Evolutionary conservation across 176 grass and related monocot species (phyloP).

Genomic region (Carex pumila): DNA sequence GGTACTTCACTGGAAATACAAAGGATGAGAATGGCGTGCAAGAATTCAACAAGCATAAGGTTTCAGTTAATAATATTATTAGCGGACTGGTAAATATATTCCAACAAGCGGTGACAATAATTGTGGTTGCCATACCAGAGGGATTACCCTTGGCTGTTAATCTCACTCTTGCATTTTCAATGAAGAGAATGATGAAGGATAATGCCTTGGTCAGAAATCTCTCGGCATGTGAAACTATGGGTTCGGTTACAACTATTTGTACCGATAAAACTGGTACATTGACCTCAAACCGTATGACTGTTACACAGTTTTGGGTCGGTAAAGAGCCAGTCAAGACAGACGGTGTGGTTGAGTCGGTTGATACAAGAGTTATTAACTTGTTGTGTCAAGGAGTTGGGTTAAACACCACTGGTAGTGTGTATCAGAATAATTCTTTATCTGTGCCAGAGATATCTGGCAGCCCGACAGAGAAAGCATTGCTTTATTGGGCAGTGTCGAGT

Average conservation of each 20-base stretch:
- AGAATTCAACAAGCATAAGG: conserved; percentile 32
- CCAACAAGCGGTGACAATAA: conserved; percentile 80
- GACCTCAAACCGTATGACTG: conserved; percentile 78
- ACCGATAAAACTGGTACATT: conserved; percentile 91
- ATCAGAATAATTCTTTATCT: conserved; percentile 26
- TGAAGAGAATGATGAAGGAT: conserved; percentile 94
- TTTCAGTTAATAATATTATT: conserved; percentile 32
- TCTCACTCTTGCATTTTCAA: conserved; percentile 82
- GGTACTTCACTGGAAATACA: conserved; percentile 68
- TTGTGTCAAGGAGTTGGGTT: conserved; percentile 46
- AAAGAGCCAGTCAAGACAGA: background rate
- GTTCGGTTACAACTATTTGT: conserved; percentile 69
- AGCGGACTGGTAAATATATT: conserved; percentile 53
- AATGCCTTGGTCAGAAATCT: conserved; percentile 72
- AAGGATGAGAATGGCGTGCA: conserved; percentile 39
- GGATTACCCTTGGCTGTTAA: conserved; percentile 82
- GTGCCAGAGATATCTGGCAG: conserved; percentile 58
- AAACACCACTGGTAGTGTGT: conserved; percentile 79
- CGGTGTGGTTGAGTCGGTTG: background rate
- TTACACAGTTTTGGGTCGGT: conserved; percentile 68
- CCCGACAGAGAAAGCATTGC: conserved; percentile 93
- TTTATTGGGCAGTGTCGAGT: conserved; percentile 54
- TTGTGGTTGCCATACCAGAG: conserved; percentile 84
- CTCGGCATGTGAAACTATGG: conserved; percentile 94
- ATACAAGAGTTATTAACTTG: background rate